Percentiles rank a stretch among this genome's conserved stretches.
Conservation (phyloP, 768 basidiomycete genomes). For the Boletus eberwhitei region DNA sequence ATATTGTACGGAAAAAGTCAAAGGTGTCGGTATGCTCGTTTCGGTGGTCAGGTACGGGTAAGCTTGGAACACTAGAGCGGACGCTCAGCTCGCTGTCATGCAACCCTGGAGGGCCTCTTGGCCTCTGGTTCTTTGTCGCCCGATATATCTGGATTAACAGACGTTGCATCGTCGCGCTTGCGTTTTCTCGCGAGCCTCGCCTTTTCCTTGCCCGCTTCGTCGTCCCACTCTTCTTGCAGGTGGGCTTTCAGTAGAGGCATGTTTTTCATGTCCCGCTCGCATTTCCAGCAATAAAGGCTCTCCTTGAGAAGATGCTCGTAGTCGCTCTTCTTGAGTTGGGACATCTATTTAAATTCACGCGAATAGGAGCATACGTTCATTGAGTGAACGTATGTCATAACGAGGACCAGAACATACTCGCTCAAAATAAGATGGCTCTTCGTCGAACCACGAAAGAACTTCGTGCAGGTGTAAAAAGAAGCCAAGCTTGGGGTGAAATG, state of each 20-base stretch:
- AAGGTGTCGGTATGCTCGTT: not conserved
- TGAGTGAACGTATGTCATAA: not conserved
- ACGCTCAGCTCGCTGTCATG: slow-evolving; percentile 1
- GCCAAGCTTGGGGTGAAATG: slow-evolving; percentile 79
- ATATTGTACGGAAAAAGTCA: not conserved
- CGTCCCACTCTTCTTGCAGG: slow-evolving; percentile 70
- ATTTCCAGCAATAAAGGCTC: slow-evolving; percentile 66
- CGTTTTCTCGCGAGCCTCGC: slow-evolving; percentile 40
- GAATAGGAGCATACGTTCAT: not conserved
- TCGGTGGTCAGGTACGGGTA: not conserved
- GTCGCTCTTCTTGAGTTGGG: slow-evolving; percentile 44
- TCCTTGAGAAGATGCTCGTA: slow-evolving; percentile 71
- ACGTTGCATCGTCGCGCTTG: slow-evolving; percentile 25
- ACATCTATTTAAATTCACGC: slow-evolving; percentile 40
- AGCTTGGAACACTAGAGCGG: not conserved
- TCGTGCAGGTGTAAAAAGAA: slow-evolving; percentile 80
- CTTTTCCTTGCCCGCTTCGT: slow-evolving; percentile 41
- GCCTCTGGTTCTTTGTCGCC: slow-evolving; percentile 8
- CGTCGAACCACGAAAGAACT: slow-evolving; percentile 80
- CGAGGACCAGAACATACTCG: slow-evolving; percentile 37
- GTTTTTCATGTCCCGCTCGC: slow-evolving; percentile 58
- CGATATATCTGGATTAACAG: not conserved
- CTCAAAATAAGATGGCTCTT: slow-evolving; percentile 51
- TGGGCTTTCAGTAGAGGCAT: slow-evolving; percentile 76
- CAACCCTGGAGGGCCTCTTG: slow-evolving; percentile 9